Evolutionary conservation across 2,329 filamentous ascomycete species (phyloP), one percentile per base, ranked within the genome.

Genomic region (Mycosphaerelloides madeirae): DNA sequence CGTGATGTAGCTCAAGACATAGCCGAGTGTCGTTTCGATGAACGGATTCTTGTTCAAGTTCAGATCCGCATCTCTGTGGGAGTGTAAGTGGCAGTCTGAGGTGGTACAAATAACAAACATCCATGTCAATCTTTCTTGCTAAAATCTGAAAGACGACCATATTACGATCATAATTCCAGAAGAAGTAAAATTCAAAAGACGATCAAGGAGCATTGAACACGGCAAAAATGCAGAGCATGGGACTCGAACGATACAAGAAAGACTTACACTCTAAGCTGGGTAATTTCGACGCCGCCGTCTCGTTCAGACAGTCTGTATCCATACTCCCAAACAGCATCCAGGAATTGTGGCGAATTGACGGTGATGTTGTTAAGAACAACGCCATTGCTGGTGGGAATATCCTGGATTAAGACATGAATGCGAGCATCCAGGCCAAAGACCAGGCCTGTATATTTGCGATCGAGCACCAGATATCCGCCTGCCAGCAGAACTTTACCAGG

Each of bases 401-500:
- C 73, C 57, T 79, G 72, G 33, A 82, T 74, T 49, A 75, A 64
- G 33, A 79, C 75, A 61, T 83, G 79, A 28, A 84, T 82, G 44
- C 80, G 71, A 35, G 80, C 80, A 62, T 82, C 74, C 39, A 84
- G 73, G 25, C 78, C 80, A 57, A 83, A 81, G 3, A 83, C 80
- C 14, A 81, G 72, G 29, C 84, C 91, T 3, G 85, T 93, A 68
- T 96, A 89, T 49, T 78, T 74, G 49, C 87, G 81, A 71, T 97
- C 91, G 35, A 98, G 82, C 16, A 96, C 91, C 35, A 97, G 81
- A 68, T 97, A 98, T 50, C 93, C 93, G 52, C 93, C 93, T 3
- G 91, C 88, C 42, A 97, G 79, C 53, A 98, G 79, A 49, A 98
- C 93, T 73, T 98, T 98, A 57, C 93, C 93, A 14, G 93, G 93